phyloP scores from a whole-genome alignment of 192 early-diverging fungal species.

The Linnemannia schmuckeri region DNA sequence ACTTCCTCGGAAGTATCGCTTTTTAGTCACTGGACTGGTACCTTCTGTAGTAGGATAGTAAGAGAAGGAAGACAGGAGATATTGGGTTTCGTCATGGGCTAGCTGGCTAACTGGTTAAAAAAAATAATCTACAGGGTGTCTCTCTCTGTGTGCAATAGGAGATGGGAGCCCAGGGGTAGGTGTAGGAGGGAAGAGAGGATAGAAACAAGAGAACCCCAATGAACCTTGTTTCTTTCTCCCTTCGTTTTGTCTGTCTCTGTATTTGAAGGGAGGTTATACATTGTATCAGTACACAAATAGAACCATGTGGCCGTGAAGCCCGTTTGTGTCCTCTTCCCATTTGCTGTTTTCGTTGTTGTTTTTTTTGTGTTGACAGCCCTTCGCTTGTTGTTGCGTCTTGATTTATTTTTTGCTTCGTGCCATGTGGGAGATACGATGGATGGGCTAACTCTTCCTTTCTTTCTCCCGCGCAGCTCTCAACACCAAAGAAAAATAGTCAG shows the following conservation, averaged over 20 bases:
- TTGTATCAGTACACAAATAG: not conserved
- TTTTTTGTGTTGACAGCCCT: not conserved
- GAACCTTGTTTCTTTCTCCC: not conserved
- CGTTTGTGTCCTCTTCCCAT: constrained; percentile 7
- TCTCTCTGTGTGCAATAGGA: not conserved
- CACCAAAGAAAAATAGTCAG: not conserved
- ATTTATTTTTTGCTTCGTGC: not conserved
- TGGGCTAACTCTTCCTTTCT: not conserved
- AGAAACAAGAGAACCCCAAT: not conserved
- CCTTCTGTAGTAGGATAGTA: not conserved
- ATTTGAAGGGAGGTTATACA: not conserved
- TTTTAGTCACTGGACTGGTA: not conserved
- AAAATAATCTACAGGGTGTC: not conserved
- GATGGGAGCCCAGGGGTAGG: not conserved
- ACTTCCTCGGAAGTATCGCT: not conserved
- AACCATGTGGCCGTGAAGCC: constrained; percentile 6
- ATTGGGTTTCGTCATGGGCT: constrained; percentile 5
- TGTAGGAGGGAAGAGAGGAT: not conserved
- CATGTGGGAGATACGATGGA: constrained; percentile 3
- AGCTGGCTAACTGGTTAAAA: not conserved
- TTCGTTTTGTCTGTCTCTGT: not conserved
- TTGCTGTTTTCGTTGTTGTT: not conserved
- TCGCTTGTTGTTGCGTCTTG: no score
- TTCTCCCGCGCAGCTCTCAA: constrained; percentile 10
- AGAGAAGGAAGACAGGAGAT: not conserved